Evolutionary conservation across 495 filamentous ascomycete species (phyloP), one percentile per base, ranked within the genome.

Genomic region (Hypoxylon cercidicola): DNA sequence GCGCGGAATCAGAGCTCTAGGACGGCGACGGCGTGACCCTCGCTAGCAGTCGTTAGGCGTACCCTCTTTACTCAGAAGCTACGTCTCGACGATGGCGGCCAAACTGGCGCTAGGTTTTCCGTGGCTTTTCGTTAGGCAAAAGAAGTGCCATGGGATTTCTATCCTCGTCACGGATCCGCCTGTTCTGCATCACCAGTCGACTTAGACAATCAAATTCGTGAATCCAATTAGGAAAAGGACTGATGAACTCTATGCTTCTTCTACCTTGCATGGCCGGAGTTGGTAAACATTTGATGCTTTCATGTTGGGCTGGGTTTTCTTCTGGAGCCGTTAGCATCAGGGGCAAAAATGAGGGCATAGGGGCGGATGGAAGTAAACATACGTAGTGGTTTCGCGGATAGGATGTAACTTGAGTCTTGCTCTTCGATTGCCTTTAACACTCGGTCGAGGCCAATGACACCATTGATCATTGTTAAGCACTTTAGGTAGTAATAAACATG

Each of bases 1-100:
- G 79, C 9, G 81, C 76, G 28, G 79, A 82, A 60, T 81, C 79
- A 9, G 80, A 81, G 60, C 79, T 82, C 16, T 82, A 65, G 40
- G 44, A 53, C 34, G 2, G 34, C 34, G 13, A n/a, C 34, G 34
- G 11, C 2, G 11, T n/a, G 34, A 37, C 10, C 34, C 9, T 37
- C 11, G 34, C 3, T 12, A 9, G 34, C 9, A n/a, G 34, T 9
- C 3, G 10, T 37, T n/a, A 12, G 13, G 10, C 30, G 10, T 5
- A 39, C 35, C n/a, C 35, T 13, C 35, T 13, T 12, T 39, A 39
- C 35, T 39, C 11, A 39, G 35, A 7, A 4, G 20, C 25, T 64
- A 18, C 30, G 15, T n/a, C 52, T 23, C 28, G 10, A 28, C 54
- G 34, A 20, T 35, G 23, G 15, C 25, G 15, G 23, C 13, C 21